phyloP scores from a whole-genome alignment of 140 eudicot species.

The Stevia rebaudiana region DNA sequence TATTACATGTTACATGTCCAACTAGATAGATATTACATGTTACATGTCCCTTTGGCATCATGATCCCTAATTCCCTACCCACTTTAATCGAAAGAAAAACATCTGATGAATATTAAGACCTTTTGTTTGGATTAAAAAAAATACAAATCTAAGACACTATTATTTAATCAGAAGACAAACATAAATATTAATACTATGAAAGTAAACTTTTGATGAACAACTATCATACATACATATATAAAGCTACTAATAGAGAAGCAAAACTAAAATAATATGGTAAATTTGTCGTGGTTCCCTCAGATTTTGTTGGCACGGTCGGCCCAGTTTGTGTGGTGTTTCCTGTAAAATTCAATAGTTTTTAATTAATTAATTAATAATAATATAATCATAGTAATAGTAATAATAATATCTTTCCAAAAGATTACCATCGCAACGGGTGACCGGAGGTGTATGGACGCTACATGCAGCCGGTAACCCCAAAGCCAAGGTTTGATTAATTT shows the following conservation, averaged over 20 bases:
- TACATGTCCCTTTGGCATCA: neutral
- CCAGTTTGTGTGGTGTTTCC: slow-evolving; percentile 8
- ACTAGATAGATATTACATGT: too few relatives aligned
- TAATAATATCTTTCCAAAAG: neutral
- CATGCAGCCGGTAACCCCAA: slow-evolving; percentile 46
- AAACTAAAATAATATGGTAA: slow-evolving; percentile 7
- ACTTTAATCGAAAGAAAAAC: neutral
- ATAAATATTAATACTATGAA: neutral
- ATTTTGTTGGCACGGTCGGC: slow-evolving; percentile 12
- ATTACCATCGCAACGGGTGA: slow-evolving; percentile 59
- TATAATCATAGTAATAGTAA: neutral
- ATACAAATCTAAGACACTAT: neutral
- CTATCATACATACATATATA: neutral
- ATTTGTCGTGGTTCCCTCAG: slow-evolving; percentile 5
- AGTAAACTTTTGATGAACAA: neutral
- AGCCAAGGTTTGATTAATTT: slow-evolving; percentile 43
- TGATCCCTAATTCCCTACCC: neutral
- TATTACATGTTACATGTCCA: slow-evolving; percentile 1
- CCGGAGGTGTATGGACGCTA: slow-evolving; percentile 40
- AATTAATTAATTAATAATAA: neutral
- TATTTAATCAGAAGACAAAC: neutral
- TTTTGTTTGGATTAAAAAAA: neutral
- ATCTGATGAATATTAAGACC: neutral
- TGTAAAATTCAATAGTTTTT: neutral
- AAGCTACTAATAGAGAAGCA: slow-evolving; percentile 12